Conservation (phyloP, 495 filamentous ascomycete species). For the Neurospora tetrasperma region DNA sequence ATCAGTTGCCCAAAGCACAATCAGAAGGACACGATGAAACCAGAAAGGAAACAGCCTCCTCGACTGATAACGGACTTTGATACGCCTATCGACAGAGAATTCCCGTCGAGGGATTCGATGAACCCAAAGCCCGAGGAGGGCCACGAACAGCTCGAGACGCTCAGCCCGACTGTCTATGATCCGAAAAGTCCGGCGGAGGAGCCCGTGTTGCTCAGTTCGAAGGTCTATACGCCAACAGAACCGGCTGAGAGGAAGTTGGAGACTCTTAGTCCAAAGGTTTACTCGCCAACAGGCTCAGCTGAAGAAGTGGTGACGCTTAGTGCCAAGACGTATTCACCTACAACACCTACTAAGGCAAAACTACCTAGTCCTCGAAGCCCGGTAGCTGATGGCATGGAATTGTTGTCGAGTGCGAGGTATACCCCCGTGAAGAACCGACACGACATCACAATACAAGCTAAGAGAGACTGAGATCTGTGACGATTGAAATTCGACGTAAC, state of each 20-base stretch:
- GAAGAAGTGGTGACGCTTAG: conserved; percentile 23
- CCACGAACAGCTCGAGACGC: conserved; percentile 12
- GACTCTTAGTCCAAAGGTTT: background rate
- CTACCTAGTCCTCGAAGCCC: conserved; percentile 26
- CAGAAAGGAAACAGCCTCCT: conserved; percentile 14
- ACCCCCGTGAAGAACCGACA: background rate
- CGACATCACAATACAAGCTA: too few relatives aligned
- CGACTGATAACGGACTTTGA: conserved; percentile 13
- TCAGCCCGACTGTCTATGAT: conserved; percentile 33
- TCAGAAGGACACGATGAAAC: conserved; percentile 10
- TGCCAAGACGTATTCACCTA: conserved; percentile 31
- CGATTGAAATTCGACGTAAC: background rate
- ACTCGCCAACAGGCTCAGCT: background rate
- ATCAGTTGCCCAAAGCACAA: conserved; percentile 22
- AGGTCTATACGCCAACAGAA: background rate
- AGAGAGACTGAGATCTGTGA: background rate
- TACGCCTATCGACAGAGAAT: background rate
- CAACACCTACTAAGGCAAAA: conserved; percentile 31
- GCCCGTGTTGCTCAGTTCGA: background rate
- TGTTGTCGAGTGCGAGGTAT: background rate
- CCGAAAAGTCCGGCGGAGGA: conserved; percentile 21
- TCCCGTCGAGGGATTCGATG: background rate
- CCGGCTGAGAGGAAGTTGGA: background rate
- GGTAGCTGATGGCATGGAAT: background rate
- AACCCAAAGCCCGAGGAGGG: background rate